Evolutionary conservation across 371 early-diverging fungal species (phyloP).

Genomic region (Mucor racemosus): DNA sequence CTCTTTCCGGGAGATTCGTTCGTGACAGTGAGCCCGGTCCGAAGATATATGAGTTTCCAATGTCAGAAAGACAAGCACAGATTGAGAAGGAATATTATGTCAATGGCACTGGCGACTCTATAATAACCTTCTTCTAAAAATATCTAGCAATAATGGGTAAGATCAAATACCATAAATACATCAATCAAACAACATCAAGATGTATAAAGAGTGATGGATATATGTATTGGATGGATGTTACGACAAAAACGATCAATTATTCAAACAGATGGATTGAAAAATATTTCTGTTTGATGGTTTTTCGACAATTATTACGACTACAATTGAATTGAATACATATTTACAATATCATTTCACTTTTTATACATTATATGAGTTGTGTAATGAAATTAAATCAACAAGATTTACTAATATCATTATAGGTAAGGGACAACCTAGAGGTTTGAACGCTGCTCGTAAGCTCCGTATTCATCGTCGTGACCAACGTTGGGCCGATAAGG

Average conservation of each 20-base stretch:
- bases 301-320: too few relatives aligned
- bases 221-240: not conserved
- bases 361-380: not conserved
- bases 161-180: conserved; percentile 6
- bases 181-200: conserved; percentile 1
- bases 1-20: too few relatives aligned
- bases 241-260: not conserved
- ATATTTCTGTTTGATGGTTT: not conserved
- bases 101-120: conserved; percentile 9
- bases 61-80: not conserved
- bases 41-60: not conserved
- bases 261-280: conserved; percentile 1
- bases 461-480: conserved; percentile 96
- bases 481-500: conserved; percentile 99
- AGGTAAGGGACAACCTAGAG: conserved; percentile 95
- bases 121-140: conserved; percentile 31
- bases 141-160: conserved; percentile 35
- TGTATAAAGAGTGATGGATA: conserved; percentile 4
- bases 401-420: conserved; percentile 12
- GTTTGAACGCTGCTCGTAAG: conserved; percentile 99
- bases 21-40: conserved; percentile 12
- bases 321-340: too few relatives aligned
- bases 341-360: not conserved
- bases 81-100: conserved; percentile 8
- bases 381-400: too few relatives aligned